Evolutionary conservation across 345 rosid genomes (phyloP).

Genomic region (Hibiscus syriacus): DNA sequence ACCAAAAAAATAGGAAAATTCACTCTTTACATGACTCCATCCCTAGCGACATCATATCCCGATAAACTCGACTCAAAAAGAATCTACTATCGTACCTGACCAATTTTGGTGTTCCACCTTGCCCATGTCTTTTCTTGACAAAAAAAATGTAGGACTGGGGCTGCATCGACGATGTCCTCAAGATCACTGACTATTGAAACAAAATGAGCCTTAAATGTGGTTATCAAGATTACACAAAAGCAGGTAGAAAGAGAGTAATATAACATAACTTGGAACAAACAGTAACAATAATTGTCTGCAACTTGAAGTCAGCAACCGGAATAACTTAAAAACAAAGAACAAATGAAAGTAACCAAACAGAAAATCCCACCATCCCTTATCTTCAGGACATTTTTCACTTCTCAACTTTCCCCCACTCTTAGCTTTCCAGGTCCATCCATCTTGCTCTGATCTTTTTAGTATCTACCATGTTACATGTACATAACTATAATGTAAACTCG

Average conservation of each 20-base stretch:
- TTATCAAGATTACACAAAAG: not conserved
- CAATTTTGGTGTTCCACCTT: not conserved
- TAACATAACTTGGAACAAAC: slow-evolving; percentile 34
- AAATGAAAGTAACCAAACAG: slow-evolving; percentile 13
- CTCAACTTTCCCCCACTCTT: slow-evolving; percentile 26
- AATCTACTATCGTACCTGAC: not conserved
- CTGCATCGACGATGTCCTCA: not conserved
- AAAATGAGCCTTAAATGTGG: not conserved
- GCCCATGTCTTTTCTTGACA: not conserved
- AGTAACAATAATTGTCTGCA: slow-evolving; percentile 30
- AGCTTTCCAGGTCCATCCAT: slow-evolving; percentile 27
- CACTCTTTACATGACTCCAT: too few relatives aligned
- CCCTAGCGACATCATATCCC: too few relatives aligned
- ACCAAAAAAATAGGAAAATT: too few relatives aligned
- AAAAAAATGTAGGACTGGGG: not conserved
- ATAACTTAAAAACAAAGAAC: slow-evolving; percentile 18
- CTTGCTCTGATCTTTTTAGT: slow-evolving; percentile 30
- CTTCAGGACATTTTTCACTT: slow-evolving; percentile 23
- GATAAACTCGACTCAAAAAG: not conserved
- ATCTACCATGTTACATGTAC: slow-evolving; percentile 51
- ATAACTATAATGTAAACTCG: slow-evolving; percentile 15
- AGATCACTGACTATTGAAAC: not conserved
- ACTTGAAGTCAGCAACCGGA: slow-evolving; percentile 26
- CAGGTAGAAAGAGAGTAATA: slow-evolving; percentile 13
- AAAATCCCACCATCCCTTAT: slow-evolving; percentile 22